Percentiles rank a stretch among this genome's conserved stretches.
These are phyloP conservation scores for Salix koriyanagi DNA, from an alignment of 345 rosid genomes.

Conservation along the genomic window DNA sequence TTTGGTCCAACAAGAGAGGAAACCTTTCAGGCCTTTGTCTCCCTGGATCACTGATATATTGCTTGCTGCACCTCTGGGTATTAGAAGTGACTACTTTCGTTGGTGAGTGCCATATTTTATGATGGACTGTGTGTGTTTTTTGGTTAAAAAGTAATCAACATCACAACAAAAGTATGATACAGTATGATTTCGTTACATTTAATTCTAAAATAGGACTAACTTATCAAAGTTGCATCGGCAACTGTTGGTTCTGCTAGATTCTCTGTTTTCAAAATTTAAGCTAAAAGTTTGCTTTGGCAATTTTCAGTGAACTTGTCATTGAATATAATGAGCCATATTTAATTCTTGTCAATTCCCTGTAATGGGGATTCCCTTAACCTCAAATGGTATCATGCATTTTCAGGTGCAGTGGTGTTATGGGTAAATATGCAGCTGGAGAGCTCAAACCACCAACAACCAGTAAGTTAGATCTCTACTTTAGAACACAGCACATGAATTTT, in stretches of 20 bases:
- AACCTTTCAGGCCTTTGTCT: slow-evolving; percentile 86
- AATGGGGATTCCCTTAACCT: neutral
- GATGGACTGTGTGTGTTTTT: neutral
- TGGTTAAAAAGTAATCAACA: neutral
- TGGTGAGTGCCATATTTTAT: slow-evolving; percentile 53
- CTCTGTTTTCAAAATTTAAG: no score
- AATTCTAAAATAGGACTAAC: neutral
- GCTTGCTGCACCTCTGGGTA: slow-evolving; percentile 89
- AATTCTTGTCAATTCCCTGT: neutral
- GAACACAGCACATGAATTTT: neutral
- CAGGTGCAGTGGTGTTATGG: slow-evolving; percentile 99
- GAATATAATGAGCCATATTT: neutral
- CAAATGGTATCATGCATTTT: neutral
- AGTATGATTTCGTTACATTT: neutral
- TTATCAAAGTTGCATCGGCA: neutral
- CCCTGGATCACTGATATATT: slow-evolving; percentile 94
- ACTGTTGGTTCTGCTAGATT: no score
- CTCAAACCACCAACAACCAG: slow-evolving; percentile 92
- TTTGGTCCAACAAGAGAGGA: slow-evolving; percentile 61
- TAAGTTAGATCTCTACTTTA: slow-evolving; percentile 30
- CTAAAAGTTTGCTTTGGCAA: neutral
- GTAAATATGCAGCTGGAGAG: slow-evolving; percentile 93
- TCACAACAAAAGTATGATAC: neutral
- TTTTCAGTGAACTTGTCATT: neutral
- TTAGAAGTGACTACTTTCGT: slow-evolving; percentile 93